Evolutionary conservation across 2,329 filamentous ascomycete genomes (phyloP).

Genomic region (Davidsoniella eucalypti): DNA sequence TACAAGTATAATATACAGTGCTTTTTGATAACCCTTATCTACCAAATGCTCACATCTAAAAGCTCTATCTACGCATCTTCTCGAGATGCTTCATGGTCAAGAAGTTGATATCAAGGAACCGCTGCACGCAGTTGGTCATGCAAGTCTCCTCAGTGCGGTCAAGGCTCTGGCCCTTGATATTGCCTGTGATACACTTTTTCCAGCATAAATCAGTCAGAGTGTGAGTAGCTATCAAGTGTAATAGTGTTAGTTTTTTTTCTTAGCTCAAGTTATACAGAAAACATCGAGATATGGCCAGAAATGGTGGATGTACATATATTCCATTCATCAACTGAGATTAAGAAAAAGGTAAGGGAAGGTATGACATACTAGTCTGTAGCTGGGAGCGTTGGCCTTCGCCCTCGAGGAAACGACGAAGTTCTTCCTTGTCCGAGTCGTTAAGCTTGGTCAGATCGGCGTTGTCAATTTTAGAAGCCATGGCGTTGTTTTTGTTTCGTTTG

Average conservation of each 20-base stretch:
- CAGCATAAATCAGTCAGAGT: constrained; percentile 63
- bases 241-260: background rate
- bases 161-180: constrained; percentile 54
- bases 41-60: background rate
- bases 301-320: background rate
- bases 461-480: constrained; percentile 24
- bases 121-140: constrained; percentile 80
- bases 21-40: no score
- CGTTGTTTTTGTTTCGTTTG: background rate
- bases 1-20: background rate
- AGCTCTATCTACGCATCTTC: constrained; percentile 27
- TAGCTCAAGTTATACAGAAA: no score
- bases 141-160: constrained; percentile 68
- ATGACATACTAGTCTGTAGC: constrained; percentile 39
- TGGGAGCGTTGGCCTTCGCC: constrained; percentile 76
- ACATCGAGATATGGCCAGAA: no score
- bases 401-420: constrained; percentile 71
- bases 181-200: constrained; percentile 74
- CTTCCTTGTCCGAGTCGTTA: constrained; percentile 65
- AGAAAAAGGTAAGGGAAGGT: constrained; percentile 14
- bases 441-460: constrained; percentile 56
- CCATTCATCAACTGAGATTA: no score
- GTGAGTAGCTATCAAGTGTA: constrained; percentile 30
- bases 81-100: constrained; percentile 76
- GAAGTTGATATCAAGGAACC: constrained; percentile 80